Evolutionary conservation across 129 eudicot species (phyloP).

Genomic region (Erigeron canadensis): DNA sequence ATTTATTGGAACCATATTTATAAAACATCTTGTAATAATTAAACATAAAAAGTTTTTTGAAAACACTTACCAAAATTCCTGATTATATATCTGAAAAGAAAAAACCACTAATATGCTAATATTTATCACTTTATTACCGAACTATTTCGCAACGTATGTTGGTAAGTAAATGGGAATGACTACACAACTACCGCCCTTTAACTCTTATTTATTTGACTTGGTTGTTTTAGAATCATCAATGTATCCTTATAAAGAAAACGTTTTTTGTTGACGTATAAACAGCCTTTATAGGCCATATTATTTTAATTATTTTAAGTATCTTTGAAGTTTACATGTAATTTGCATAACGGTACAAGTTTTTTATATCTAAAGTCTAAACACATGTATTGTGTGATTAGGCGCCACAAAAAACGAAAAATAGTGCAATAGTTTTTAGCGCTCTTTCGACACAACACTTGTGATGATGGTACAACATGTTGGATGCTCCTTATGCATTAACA

Average conservation of each 20-base stretch:
- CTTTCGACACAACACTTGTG: slow-evolving; percentile 17
- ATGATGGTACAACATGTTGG: slow-evolving; percentile 8
- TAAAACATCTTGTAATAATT: too few species aligned
- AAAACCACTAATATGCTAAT: background rate
- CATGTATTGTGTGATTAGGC: background rate
- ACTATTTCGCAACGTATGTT: background rate
- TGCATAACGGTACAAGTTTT: background rate
- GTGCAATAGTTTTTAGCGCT: background rate
- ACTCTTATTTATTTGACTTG: slow-evolving; percentile 18
- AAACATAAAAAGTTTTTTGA: too few species aligned
- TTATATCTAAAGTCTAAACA: background rate
- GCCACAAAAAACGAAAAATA: background rate
- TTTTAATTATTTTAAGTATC: background rate
- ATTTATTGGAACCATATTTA: too few species aligned
- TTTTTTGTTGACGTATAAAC: background rate
- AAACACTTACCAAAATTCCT: too few species aligned
- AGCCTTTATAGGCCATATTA: background rate
- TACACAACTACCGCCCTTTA: slow-evolving; percentile 27
- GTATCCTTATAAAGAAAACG: background rate
- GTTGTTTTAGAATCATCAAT: slow-evolving; percentile 6
- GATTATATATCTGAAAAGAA: too few species aligned
- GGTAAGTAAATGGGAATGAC: slow-evolving; percentile 26
- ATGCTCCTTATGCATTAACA: slow-evolving; percentile 11
- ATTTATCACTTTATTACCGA: background rate
- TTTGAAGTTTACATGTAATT: background rate